Conservation (phyloP, 202 grass and related monocot species). For the Carex sylvatica region DNA sequence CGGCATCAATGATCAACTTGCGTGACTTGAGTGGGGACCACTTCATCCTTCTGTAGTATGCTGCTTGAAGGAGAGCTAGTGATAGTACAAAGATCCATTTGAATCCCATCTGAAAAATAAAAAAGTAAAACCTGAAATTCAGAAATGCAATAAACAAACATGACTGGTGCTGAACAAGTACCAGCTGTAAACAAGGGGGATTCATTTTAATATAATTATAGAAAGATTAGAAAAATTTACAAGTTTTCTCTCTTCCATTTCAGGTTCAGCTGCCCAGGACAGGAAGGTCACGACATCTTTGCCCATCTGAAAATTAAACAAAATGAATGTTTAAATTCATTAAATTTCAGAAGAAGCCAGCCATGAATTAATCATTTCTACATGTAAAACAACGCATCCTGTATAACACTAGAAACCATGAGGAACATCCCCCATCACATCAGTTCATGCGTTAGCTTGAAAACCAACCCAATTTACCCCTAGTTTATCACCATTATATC, state of each 20-base stretch:
- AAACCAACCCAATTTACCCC: neutral
- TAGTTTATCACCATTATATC: neutral
- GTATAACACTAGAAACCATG: neutral
- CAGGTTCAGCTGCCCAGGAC: slow-evolving; percentile 95
- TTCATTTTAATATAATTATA: neutral
- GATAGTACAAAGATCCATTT: slow-evolving; percentile 99
- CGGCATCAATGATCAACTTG: slow-evolving; percentile 83
- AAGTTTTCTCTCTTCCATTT: slow-evolving; percentile 99
- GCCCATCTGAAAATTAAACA: slow-evolving; percentile 64
- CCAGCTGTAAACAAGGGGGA: neutral
- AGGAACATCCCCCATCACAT: neutral
- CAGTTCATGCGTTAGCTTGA: neutral
- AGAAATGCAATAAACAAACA: neutral
- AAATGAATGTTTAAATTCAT: slow-evolving; percentile 17
- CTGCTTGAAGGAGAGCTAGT: slow-evolving; percentile 94
- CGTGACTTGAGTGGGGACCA: slow-evolving; percentile 93
- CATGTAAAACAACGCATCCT: neutral
- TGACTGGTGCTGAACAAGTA: neutral
- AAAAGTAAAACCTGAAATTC: neutral
- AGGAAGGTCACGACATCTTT: slow-evolving; percentile 95
- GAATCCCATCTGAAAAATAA: slow-evolving; percentile 77
- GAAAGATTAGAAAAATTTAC: slow-evolving; percentile 35
- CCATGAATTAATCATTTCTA: neutral
- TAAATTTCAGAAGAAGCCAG: slow-evolving; percentile 3
- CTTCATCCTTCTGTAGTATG: slow-evolving; percentile 92